A percentile compares a stretch with the other conserved stretches of the same genome.
These are phyloP conservation scores for Malassezia sympodialis DNA, from an alignment of 1,284 basidiomycete species.

Conservation along the genomic window DNA sequence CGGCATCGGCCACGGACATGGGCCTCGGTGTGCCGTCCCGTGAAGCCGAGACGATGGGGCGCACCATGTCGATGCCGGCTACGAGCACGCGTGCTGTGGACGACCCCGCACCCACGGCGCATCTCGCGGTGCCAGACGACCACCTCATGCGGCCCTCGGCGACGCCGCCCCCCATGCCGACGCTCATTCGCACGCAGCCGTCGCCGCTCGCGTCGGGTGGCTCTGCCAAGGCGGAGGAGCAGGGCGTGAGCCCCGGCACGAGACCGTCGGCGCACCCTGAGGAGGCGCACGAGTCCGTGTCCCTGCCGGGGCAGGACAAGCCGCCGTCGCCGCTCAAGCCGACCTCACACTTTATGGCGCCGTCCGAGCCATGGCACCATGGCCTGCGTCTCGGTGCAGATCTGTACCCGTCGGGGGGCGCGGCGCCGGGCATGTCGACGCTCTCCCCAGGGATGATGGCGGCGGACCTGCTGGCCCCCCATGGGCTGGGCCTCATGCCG, in stretches of 20 bases:
- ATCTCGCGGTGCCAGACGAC: neutral
- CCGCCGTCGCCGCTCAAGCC: neutral
- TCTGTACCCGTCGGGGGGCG: neutral
- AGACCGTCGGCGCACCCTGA: neutral
- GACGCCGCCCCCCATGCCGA: constrained; percentile 16
- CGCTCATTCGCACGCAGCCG: constrained; percentile 28
- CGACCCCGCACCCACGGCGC: neutral
- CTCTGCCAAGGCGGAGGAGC: neutral
- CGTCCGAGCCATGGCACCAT: neutral
- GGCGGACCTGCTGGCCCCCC: neutral
- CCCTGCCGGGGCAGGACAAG: neutral
- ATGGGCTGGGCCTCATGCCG: neutral
- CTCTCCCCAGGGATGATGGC: neutral
- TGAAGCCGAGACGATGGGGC: neutral
- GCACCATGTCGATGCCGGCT: neutral
- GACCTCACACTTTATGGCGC: neutral
- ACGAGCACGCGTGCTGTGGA: neutral
- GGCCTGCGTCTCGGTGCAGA: neutral
- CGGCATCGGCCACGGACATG: neutral
- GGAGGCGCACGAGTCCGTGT: neutral
- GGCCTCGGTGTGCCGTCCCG: constrained; percentile 3
- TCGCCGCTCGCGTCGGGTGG: constrained; percentile 15
- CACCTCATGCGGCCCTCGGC: neutral
- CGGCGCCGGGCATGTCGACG: constrained; percentile 1
- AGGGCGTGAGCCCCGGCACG: neutral